A percentile compares a stretch with the other conserved stretches of the same genome.
Evolutionary conservation across 352 stramenopile genomes (phyloP).

Genomic region (Phytopythium litorale): DNA sequence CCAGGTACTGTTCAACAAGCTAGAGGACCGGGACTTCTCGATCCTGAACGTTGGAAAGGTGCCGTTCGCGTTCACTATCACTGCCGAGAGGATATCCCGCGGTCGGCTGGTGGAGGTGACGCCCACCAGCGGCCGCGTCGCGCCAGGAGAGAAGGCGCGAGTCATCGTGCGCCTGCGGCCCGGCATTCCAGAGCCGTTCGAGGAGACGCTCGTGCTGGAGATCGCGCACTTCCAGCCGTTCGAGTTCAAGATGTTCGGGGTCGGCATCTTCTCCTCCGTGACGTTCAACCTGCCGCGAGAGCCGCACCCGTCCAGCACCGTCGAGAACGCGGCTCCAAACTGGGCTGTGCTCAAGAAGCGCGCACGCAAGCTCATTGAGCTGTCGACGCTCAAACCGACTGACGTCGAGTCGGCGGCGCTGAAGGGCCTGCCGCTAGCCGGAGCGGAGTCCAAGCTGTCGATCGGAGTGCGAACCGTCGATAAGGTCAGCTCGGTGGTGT

Average conservation of each 20-base stretch:
- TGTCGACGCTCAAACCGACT: neutral
- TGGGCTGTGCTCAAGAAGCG: conserved; percentile 74
- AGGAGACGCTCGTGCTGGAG: conserved; percentile 89
- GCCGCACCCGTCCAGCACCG: conserved; percentile 45
- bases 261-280: conserved; percentile 90
- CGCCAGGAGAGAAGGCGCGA: conserved; percentile 86
- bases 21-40: conserved; percentile 89
- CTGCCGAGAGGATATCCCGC: conserved; percentile 29
- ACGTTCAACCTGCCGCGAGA: conserved; percentile 86
- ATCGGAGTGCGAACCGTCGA: conserved; percentile 39
- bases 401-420: conserved; percentile 1
- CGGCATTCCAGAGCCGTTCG: conserved; percentile 83
- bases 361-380: conserved; percentile 39
- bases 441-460: conserved; percentile 49
- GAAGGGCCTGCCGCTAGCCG: conserved; percentile 14
- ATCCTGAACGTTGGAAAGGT: conserved; percentile 94
- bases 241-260: conserved; percentile 84
- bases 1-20: conserved; percentile 91
- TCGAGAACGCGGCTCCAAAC: conserved; percentile 54
- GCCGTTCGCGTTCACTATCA: conserved; percentile 81
- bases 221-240: conserved; percentile 94
- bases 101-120: conserved; percentile 67
- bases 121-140: conserved; percentile 81
- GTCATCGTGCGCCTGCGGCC: conserved; percentile 86
- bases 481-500: conserved; percentile 25